These are phyloP conservation scores for Buxus sempervirens DNA, from an alignment of 164 flowering plant species.

Conservation along the genomic window DNA sequence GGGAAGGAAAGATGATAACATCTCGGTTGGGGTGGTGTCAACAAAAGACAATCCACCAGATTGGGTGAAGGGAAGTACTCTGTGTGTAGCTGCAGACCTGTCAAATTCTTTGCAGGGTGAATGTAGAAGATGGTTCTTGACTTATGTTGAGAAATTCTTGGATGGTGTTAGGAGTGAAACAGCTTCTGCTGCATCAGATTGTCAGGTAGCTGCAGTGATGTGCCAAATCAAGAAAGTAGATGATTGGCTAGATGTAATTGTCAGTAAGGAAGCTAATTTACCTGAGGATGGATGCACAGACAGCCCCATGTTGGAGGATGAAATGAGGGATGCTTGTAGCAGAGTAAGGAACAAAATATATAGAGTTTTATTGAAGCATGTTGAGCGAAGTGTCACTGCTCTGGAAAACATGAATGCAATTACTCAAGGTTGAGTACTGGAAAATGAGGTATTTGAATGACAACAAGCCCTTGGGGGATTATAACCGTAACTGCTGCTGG, in stretches of 20 bases:
- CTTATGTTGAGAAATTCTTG: slow-evolving; percentile 40
- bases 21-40: slow-evolving; percentile 10
- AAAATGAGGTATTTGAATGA: neutral
- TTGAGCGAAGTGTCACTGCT: slow-evolving; percentile 45
- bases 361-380: slow-evolving; percentile 43
- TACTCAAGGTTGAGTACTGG: slow-evolving; percentile 9
- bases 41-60: slow-evolving; percentile 22
- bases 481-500: neutral
- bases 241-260: slow-evolving; percentile 45
- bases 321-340: slow-evolving; percentile 33
- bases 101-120: slow-evolving; percentile 37
- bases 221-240: slow-evolving; percentile 49
- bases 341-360: slow-evolving; percentile 53
- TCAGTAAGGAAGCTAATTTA: slow-evolving; percentile 10
- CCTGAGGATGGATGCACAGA: slow-evolving; percentile 9
- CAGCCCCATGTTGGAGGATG: slow-evolving; percentile 10
- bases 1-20: slow-evolving; percentile 19
- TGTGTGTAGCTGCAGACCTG: slow-evolving; percentile 26
- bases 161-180: slow-evolving; percentile 34
- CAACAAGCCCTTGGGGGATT: neutral
- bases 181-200: slow-evolving; percentile 21
- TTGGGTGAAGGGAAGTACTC: slow-evolving; percentile 39
- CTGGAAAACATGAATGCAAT: slow-evolving; percentile 23
- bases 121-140: slow-evolving; percentile 42
- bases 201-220: slow-evolving; percentile 38